Percentiles rank a stretch among this genome's conserved stretches.
Conservation (phyloP, 176 grass and related monocot genomes). For the Coix lacrymajobi region DNA sequence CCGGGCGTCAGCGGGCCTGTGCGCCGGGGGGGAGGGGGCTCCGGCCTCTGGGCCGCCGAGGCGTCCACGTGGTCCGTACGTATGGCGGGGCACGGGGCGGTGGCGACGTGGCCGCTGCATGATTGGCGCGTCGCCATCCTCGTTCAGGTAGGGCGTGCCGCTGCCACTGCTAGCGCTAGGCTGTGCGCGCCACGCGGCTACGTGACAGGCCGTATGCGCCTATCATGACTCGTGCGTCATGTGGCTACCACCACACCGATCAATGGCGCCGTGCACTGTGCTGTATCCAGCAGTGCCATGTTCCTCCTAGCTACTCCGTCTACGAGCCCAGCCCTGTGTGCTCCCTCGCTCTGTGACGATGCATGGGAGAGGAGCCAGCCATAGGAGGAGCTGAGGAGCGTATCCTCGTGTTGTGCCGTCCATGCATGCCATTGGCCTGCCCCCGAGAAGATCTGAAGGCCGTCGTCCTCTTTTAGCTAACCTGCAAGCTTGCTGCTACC, state of each 20-base stretch:
- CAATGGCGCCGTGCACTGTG: constrained; percentile 12
- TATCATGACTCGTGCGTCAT: neutral
- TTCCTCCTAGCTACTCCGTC: neutral
- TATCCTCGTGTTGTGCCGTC: neutral
- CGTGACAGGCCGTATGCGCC: constrained; percentile 24
- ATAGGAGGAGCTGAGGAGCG: too few relatives aligned
- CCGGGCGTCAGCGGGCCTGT: neutral
- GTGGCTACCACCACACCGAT: neutral
- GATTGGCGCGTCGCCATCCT: constrained; percentile 34
- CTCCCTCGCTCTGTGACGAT: neutral
- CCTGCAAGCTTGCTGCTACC: neutral
- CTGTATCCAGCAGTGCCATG: neutral
- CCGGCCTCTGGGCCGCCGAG: neutral
- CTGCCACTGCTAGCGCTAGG: neutral
- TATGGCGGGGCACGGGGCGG: constrained; percentile 16
- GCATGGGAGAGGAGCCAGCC: neutral
- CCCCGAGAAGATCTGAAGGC: neutral
- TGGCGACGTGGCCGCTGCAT: constrained; percentile 29
- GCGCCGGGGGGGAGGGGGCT: neutral
- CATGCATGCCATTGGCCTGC: neutral
- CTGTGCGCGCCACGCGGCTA: constrained; percentile 9
- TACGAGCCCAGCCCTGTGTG: neutral
- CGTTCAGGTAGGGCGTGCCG: constrained; percentile 8
- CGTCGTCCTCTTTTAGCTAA: neutral
- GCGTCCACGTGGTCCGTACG: constrained; percentile 35